These are phyloP conservation scores for Solanum peruvianum DNA, from an alignment of 257 asterid genomes.

Conservation along the genomic window DNA sequence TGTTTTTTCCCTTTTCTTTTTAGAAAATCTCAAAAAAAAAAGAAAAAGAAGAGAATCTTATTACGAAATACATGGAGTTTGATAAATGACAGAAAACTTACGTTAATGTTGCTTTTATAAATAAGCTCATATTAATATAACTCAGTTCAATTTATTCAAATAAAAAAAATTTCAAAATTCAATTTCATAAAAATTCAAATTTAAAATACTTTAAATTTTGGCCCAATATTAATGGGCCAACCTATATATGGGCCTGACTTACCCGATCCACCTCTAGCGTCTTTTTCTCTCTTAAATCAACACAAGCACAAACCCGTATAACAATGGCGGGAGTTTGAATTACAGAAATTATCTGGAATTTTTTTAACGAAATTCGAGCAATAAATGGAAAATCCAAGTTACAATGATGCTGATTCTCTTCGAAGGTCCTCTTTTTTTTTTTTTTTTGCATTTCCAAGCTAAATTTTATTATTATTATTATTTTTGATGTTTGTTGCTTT, in stretches of 20 bases:
- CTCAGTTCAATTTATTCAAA: neutral
- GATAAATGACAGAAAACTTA: neutral
- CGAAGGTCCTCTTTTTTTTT: neutral
- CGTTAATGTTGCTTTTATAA: too few species aligned
- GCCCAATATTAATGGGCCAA: neutral
- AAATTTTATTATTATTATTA: neutral
- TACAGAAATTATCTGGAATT: neutral
- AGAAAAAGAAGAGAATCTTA: neutral
- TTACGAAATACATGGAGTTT: too few species aligned
- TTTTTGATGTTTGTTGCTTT: neutral
- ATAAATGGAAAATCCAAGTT: neutral
- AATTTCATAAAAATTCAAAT: too few species aligned
- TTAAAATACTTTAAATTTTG: neutral
- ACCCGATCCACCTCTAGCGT: neutral
- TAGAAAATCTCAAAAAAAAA: neutral
- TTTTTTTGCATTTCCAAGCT: neutral
- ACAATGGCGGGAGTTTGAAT: conserved; percentile 3
- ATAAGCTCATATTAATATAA: neutral
- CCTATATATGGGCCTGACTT: neutral
- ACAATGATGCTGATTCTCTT: conserved; percentile 1
- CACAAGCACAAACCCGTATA: neutral
- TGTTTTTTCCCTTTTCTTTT: neutral
- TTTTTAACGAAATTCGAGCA: neutral
- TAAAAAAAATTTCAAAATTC: too few species aligned
- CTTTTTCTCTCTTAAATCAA: neutral